Base-by-base conservation (phyloP, 345 rosid species). In the Excoecaria agallocha region DNA sequence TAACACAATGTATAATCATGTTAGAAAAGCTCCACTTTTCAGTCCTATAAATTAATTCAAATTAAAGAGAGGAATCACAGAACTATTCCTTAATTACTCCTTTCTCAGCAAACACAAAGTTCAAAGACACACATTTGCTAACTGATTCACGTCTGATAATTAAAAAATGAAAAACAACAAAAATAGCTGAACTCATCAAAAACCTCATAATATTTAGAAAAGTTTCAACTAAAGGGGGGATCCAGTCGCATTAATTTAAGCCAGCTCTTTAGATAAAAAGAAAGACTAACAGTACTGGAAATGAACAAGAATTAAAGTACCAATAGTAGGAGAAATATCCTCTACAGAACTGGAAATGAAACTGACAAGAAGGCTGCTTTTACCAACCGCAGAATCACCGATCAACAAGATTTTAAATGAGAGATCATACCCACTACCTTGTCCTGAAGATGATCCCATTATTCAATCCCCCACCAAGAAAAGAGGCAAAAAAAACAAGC, bases 351-450 rank as follows among this genome's bases (percentile, higher is more conserved):
- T 74, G 57, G 98, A 91, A 81, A 94, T 94, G 92, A 94, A 94
- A 84, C 95, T 92, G 59, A 94, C 93, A 85, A 92, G 97, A 72
- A 94, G 91, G 70, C 97, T 89, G 80, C 98, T 94, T 84, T 94
- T 94, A 74, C 98, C 98, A 72, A 94, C 98, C 63, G 90, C 92
- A 12, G 98, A 92, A 81, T 92, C 98, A 19, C 98, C 98, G 73
- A 94, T 91, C 88, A 94, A 86, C 89, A 94, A 77, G 91, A 94
- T 88, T 93, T 92, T 94, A 87, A 94, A 94, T 1, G 98, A 92
- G 64, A 92, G 90, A 87, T 94, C 97, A 70, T 84, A 84, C 68
- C 88, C 85, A 72, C 88, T 81, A 70, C 82, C 80, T 46, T 87
- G 96, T 30, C 91, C 93, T 6, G 95, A 88, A 66, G 98, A 87